Conservation (phyloP, 2,329 filamentous ascomycete genomes). For the Bipolaris bicolor region DNA sequence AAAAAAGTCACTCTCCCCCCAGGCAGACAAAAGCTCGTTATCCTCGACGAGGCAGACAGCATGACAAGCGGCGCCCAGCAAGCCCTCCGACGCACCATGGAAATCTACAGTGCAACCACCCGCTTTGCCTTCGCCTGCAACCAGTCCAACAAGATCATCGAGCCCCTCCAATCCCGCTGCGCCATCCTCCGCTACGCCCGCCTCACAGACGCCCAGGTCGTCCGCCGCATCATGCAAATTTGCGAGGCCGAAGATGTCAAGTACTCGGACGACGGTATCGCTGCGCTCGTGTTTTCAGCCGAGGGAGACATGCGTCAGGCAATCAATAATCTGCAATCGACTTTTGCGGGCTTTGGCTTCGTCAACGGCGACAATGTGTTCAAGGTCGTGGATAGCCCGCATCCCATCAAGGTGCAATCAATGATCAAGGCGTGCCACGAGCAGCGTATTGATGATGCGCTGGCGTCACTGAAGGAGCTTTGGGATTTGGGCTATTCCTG, state of each 20-base stretch:
- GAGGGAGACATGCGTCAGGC: conserved; percentile 99
- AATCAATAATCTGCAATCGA: conserved; percentile 97
- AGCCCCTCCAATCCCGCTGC: conserved; percentile 95
- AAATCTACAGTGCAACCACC: conserved; percentile 96
- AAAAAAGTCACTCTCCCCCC: conserved; percentile 96
- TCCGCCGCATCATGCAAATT: conserved; percentile 88
- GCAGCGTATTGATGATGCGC: conserved; percentile 83
- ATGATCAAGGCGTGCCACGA: conserved; percentile 99
- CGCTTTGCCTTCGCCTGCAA: conserved; percentile 98
- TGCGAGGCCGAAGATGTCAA: conserved; percentile 90
- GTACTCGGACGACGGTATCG: conserved; percentile 90
- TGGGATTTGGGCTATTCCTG: conserved; percentile 98
- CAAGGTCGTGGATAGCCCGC: conserved; percentile 93
- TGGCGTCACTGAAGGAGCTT: conserved; percentile 85
- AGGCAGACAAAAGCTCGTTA: conserved; percentile 93
- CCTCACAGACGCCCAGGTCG: conserved; percentile 89
- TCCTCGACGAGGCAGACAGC: conserved; percentile 93
- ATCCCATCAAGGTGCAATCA: conserved; percentile 97
- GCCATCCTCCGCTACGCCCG: conserved; percentile 94
- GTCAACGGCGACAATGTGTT: conserved; percentile 99
- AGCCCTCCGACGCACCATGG: conserved; percentile 93
- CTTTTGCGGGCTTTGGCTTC: conserved; percentile 90
- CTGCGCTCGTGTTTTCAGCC: conserved; percentile 94
- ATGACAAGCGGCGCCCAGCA: conserved; percentile 98
- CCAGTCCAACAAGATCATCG: conserved; percentile 98